Evolutionary conservation across 805 yeast species (phyloP).

Genomic region (Yueomyces sinensis): DNA sequence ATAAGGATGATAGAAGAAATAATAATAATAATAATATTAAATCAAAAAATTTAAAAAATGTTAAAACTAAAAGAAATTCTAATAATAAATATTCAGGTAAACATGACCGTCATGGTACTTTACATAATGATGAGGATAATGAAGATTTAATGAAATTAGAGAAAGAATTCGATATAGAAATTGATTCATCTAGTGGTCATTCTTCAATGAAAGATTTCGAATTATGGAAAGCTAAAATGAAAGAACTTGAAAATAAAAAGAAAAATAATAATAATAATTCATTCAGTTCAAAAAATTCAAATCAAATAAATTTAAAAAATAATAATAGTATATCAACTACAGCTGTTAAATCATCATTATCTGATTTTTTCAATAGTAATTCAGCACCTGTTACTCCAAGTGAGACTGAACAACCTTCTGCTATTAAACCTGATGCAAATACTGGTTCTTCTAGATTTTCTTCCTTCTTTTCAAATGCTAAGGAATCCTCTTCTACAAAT

Average conservation of each 20-base stretch:
- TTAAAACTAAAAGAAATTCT: constrained; percentile 6
- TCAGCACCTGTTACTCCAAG: constrained; percentile 2
- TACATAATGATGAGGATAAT: constrained; percentile 18
- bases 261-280: constrained; percentile 14
- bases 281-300: no score
- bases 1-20: constrained; percentile 5
- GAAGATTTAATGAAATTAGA: constrained; percentile 24
- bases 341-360: no score
- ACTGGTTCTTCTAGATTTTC: constrained; percentile 22
- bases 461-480: constrained; percentile 17
- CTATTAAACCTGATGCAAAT: background rate
- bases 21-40: constrained; percentile 8
- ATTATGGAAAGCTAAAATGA: constrained; percentile 27
- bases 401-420: background rate
- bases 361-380: constrained; percentile 17
- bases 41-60: constrained; percentile 5
- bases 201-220: constrained; percentile 27
- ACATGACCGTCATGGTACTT: constrained; percentile 8
- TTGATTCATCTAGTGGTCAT: constrained; percentile 18
- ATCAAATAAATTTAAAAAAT: no score
- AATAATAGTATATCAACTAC: no score
- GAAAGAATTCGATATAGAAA: constrained; percentile 18
- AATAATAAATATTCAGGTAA: constrained; percentile 5
- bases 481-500: constrained; percentile 4
- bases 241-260: constrained; percentile 24